These are phyloP conservation scores for Brasenia schreberi DNA, from an alignment of 164 flowering plant genomes.

Conservation along the genomic window DNA sequence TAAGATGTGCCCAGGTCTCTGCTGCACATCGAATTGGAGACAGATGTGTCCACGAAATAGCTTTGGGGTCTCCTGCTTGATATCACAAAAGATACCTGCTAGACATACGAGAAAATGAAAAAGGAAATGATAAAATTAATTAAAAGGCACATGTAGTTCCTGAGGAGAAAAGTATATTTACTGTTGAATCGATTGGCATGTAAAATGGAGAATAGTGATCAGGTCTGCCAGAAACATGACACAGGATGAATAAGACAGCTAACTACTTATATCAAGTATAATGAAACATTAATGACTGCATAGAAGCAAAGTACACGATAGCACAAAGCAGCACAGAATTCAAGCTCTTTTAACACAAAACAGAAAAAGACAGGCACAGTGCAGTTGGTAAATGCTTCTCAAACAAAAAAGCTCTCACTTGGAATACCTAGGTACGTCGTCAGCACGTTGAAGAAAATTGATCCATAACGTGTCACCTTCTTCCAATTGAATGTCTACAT, in stretches of 20 bases:
- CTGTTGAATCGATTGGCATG: slow-evolving; percentile 40
- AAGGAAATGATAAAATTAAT: too few relatives aligned
- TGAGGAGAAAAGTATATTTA: slow-evolving; percentile 84
- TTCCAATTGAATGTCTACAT: slow-evolving; percentile 41
- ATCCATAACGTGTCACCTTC: slow-evolving; percentile 72
- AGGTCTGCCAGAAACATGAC: slow-evolving; percentile 27
- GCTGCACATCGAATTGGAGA: slow-evolving; percentile 62
- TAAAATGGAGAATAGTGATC: slow-evolving; percentile 41
- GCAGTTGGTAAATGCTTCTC: background rate
- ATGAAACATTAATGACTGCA: too few relatives aligned
- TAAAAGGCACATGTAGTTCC: slow-evolving; percentile 73
- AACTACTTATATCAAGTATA: too few relatives aligned
- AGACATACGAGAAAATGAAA: background rate
- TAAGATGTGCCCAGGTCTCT: slow-evolving; percentile 61
- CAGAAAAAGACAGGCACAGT: background rate
- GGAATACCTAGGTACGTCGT: slow-evolving; percentile 47
- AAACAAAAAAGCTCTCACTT: background rate
- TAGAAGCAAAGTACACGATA: too few relatives aligned
- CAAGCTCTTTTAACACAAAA: background rate
- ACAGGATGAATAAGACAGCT: background rate
- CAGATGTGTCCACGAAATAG: slow-evolving; percentile 86
- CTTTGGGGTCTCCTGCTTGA: slow-evolving; percentile 81
- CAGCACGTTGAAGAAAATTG: slow-evolving; percentile 39
- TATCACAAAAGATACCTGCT: background rate
- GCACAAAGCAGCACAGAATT: background rate